Percentiles rank a stretch among this genome's conserved stretches.
Evolutionary conservation across 495 filamentous ascomycete species (phyloP).

Genomic region (Aspergillus affinis): DNA sequence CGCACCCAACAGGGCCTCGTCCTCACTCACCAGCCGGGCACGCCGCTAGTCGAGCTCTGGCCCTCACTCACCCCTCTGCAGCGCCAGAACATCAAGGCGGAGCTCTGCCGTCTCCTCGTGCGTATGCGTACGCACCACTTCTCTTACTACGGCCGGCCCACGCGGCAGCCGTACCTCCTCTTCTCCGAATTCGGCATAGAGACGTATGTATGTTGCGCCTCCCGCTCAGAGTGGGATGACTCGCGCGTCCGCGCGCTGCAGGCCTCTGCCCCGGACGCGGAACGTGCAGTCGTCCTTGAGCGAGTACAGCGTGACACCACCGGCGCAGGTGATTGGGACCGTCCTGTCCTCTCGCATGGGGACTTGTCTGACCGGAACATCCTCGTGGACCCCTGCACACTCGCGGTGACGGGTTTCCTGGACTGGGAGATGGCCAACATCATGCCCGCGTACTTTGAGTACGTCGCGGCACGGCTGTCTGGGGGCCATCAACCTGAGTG

Average conservation of each 20-base stretch:
- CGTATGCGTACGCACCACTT: conserved; percentile 13
- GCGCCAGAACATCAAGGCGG: conserved; percentile 14
- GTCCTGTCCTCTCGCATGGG: too few relatives aligned
- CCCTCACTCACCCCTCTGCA: conserved; percentile 15
- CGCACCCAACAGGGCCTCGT: conserved; percentile 15
- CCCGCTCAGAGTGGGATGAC: conserved; percentile 16
- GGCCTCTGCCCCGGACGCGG: conserved; percentile 7
- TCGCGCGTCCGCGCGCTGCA: conserved; percentile 15
- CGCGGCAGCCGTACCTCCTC: conserved; percentile 15
- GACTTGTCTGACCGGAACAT: too few relatives aligned
- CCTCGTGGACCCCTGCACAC: too few relatives aligned
- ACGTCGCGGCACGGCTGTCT: too few relatives aligned
- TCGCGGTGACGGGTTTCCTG: too few relatives aligned
- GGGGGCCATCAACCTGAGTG: too few relatives aligned
- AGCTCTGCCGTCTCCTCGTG: conserved; percentile 14
- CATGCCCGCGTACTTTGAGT: too few relatives aligned
- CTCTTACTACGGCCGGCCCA: conserved; percentile 17
- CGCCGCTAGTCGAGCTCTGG: conserved; percentile 17
- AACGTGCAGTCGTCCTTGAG: conserved; percentile 13
- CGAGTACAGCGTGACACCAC: conserved; percentile 10
- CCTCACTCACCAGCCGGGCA: conserved; percentile 14
- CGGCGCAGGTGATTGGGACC: too few relatives aligned
- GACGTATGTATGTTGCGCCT: conserved; percentile 11
- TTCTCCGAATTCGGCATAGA: conserved; percentile 16
- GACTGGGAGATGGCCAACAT: too few relatives aligned